These are phyloP conservation scores for Neobulgaria alba DNA, from an alignment of 2,329 filamentous ascomycete species.

Conservation along the genomic window DNA sequence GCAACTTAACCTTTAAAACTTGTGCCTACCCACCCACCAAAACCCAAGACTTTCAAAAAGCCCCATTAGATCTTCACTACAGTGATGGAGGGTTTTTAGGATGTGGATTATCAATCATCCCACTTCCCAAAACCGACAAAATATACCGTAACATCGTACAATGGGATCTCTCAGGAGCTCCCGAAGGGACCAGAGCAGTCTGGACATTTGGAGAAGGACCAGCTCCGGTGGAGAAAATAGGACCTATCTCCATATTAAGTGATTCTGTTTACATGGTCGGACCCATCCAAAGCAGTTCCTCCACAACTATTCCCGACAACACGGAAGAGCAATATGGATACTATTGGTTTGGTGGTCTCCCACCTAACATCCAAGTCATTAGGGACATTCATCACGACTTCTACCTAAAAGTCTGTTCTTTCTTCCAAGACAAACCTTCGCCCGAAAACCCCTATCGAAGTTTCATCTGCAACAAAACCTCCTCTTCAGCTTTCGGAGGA, in stretches of 20 bases:
- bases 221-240: constrained; percentile 9
- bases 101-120: constrained; percentile 12
- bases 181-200: constrained; percentile 15
- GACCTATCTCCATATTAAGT: constrained; percentile 10
- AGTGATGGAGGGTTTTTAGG: constrained; percentile 9
- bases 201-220: constrained; percentile 23
- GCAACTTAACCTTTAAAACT: background rate
- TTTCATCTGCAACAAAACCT: constrained; percentile 13
- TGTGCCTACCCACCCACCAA: background rate
- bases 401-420: constrained; percentile 13
- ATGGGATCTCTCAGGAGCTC: constrained; percentile 18
- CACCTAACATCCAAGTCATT: constrained; percentile 18
- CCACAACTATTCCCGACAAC: background rate
- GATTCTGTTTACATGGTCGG: constrained; percentile 24
- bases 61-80: background rate
- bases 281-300: constrained; percentile 14
- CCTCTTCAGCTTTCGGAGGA: constrained; percentile 5
- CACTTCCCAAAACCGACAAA: constrained; percentile 2
- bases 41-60: background rate
- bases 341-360: constrained; percentile 23
- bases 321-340: constrained; percentile 15
- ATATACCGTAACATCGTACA: constrained; percentile 10
- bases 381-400: constrained; percentile 17
- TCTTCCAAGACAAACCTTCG: constrained; percentile 11
- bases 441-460: constrained; percentile 13